Base-by-base conservation (phyloP, 2,329 filamentous ascomycete species). In the Curvularia eragrostidis region DNA sequence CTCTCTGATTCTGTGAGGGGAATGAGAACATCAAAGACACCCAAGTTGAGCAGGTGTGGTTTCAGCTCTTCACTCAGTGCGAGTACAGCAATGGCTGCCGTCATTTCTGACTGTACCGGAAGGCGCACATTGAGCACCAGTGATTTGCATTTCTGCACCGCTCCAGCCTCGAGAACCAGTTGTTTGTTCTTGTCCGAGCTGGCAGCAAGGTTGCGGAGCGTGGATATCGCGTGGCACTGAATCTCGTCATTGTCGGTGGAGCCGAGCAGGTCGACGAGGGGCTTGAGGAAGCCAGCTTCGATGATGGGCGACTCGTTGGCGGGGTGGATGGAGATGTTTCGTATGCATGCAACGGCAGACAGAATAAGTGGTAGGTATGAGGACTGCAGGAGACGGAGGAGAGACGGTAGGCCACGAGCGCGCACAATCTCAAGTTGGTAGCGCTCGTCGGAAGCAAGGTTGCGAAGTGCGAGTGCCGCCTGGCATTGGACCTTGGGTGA, bases 181-280 rank as follows among this genome's bases (percentile, higher is more conserved):
- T 96, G 91, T 81, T 99, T 99, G 84, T 99, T 99, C 62, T 92
- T 89, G 75, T 99, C 95, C 7, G 94, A 98, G 79, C 93, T 98
- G 54, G 95, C 95, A 6, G 95, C 95, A 57, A 99, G 84, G 72
- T 99, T 99, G 63, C 95, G 88, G 48, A 99, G 84, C 0, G 95
- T 99, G 5, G 95, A 98, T 65, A 99, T 99, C 56, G 95, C 95
- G 74, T 99, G 95, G 74, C 95, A 99, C 76, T 99, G 95, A 50
- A 99, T 99, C 75, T 99, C 95, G 77, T 99, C 95, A 73, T 97
- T 97, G 69, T 98, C 94, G 0, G 93, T 97, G 9, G 93, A 96
- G 50, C 95, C 94, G 7, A 99, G 85, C 1, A 99, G 84, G 66
- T 98, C 93, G 23, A 99, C 95, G 54, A 99, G 80, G 0, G 95